These are phyloP conservation scores for Fusarium dimerum DNA, from an alignment of 2,329 filamentous ascomycete genomes.

Conservation along the genomic window DNA sequence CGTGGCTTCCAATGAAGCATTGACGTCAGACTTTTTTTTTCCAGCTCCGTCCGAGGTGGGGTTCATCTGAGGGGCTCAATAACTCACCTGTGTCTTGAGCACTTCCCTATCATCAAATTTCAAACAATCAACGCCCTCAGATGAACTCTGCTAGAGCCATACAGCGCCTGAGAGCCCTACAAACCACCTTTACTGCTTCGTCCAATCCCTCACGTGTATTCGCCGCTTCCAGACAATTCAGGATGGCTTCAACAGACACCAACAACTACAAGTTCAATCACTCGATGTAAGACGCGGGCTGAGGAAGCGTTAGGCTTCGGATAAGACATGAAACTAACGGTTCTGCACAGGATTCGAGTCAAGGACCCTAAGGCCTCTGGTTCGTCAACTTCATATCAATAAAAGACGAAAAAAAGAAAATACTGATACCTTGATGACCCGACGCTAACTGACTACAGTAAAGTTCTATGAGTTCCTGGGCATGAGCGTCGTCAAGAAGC, in stretches of 20 bases:
- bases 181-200: slow-evolving; percentile 15
- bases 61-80: background rate
- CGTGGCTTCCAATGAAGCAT: background rate
- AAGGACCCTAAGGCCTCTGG: slow-evolving; percentile 86
- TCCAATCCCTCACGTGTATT: slow-evolving; percentile 7
- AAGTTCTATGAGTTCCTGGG: slow-evolving; percentile 95
- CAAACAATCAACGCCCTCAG: slow-evolving; percentile 4
- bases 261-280: slow-evolving; percentile 84
- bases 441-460: slow-evolving; percentile 47
- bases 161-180: slow-evolving; percentile 27
- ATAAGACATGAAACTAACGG: slow-evolving; percentile 6
- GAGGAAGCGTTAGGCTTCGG: background rate
- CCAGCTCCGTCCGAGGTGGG: background rate
- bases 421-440: background rate
- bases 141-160: slow-evolving; percentile 30
- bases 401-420: slow-evolving; percentile 23
- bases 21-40: background rate
- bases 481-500: slow-evolving; percentile 78
- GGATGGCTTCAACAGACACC: slow-evolving; percentile 70
- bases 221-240: slow-evolving; percentile 13
- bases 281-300: slow-evolving; percentile 66
- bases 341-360: slow-evolving; percentile 73
- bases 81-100: background rate
- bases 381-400: slow-evolving; percentile 36
- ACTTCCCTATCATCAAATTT: slow-evolving; percentile 6